Conservation (phyloP, 306 rosid genomes). For the Crotalaria pallida region DNA sequence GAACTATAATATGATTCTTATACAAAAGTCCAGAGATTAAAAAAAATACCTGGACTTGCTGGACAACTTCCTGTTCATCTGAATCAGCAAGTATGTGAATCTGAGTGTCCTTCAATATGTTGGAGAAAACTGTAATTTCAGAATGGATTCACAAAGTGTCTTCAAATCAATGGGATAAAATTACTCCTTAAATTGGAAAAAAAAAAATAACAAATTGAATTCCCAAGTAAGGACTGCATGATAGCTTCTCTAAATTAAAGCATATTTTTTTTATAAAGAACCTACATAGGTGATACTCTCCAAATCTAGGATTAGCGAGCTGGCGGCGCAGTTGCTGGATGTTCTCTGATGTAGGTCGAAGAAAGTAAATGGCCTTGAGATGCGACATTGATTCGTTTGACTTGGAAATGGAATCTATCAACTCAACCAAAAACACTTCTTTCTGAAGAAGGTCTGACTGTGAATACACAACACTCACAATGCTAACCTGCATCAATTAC, state of each 20-base stretch:
- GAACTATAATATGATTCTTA: neutral
- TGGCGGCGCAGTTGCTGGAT: constrained; percentile 75
- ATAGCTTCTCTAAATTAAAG: neutral
- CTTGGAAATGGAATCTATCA: constrained; percentile 72
- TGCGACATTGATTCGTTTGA: constrained; percentile 89
- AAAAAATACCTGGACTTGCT: constrained; percentile 79
- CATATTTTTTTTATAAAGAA: constrained; percentile 12
- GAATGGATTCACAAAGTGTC: constrained; percentile 44
- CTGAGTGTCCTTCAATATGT: constrained; percentile 89
- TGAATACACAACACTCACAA: constrained; percentile 84
- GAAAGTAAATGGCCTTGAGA: constrained; percentile 88
- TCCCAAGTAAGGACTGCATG: neutral
- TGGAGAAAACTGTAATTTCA: constrained; percentile 92
- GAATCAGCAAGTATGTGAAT: constrained; percentile 89
- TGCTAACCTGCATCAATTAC: constrained; percentile 65
- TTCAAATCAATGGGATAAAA: constrained; percentile 32
- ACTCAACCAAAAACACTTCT: constrained; percentile 88
- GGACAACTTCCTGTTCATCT: constrained; percentile 94
- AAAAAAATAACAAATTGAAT: constrained; percentile 23
- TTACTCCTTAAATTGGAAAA: constrained; percentile 13
- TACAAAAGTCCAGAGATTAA: no score
- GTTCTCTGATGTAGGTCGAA: constrained; percentile 83
- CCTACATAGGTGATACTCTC: constrained; percentile 92
- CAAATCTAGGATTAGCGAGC: constrained; percentile 78
- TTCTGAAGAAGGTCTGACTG: constrained; percentile 92